Percentiles rank a stretch among this genome's conserved stretches.
phyloP scores from a whole-genome alignment of 169 alveolate genomes.

The Eimeria tenella region DNA sequence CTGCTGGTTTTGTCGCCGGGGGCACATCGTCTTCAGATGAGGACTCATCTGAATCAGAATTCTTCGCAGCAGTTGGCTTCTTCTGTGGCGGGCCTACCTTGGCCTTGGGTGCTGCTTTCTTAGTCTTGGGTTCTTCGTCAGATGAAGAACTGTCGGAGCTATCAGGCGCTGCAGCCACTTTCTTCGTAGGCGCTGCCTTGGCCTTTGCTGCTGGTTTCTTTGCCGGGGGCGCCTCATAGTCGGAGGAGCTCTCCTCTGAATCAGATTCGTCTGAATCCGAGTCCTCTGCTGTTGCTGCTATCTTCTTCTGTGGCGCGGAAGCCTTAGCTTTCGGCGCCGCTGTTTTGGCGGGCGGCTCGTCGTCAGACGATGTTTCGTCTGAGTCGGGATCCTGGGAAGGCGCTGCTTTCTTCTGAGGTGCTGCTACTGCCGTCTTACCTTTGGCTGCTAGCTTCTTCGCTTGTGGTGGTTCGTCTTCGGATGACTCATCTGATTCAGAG shows the following conservation, averaged over 20 bases:
- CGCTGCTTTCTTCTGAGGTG: not conserved
- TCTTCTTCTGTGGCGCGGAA: constrained; percentile 9
- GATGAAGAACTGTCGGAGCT: not conserved
- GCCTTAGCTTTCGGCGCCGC: constrained; percentile 62
- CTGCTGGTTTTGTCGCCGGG: constrained; percentile 44
- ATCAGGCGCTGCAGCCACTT: not conserved
- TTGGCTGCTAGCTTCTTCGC: constrained; percentile 17
- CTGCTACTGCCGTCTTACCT: constrained; percentile 8
- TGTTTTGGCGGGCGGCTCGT: constrained; percentile 49
- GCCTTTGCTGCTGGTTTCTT: constrained; percentile 51
- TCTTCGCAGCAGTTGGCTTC: constrained; percentile 7
- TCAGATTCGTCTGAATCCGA: constrained; percentile 46
- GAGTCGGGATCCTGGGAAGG: constrained; percentile 41
- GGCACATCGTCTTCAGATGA: constrained; percentile 22
- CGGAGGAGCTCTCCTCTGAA: constrained; percentile 35
- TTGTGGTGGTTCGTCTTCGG: constrained; percentile 9
- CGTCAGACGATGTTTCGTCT: constrained; percentile 34
- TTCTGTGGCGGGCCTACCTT: constrained; percentile 6
- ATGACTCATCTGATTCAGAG: constrained; percentile 58
- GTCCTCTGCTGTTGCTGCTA: constrained; percentile 27
- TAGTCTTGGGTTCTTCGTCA: not conserved
- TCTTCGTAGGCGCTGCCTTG: not conserved
- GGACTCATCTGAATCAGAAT: constrained; percentile 50
- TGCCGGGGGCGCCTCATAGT: not conserved
- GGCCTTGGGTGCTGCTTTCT: not conserved